Conservation (phyloP, 176 grass and related monocot genomes). For the Eragrostis curvula region DNA sequence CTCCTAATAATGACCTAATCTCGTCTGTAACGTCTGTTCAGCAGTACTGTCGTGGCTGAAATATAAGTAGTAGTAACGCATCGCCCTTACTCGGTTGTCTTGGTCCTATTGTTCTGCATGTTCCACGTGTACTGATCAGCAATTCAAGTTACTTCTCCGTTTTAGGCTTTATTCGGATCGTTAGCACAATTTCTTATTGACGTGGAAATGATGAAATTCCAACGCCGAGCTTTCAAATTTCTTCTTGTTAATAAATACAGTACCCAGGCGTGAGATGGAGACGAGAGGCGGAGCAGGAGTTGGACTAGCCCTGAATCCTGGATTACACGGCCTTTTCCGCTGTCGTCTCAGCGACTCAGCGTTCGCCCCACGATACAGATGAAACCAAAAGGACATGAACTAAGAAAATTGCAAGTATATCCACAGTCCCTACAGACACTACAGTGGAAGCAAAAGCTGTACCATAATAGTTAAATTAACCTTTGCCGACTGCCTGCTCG, state of each 20-base stretch:
- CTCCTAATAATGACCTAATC: neutral
- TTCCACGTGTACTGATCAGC: neutral
- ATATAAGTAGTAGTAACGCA: neutral
- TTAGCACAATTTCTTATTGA: neutral
- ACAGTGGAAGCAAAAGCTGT: conserved; percentile 12
- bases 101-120: neutral
- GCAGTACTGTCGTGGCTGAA: neutral
- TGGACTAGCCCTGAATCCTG: neutral
- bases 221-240: neutral
- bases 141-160: neutral
- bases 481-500: neutral
- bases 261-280: neutral
- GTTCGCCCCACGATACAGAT: neutral
- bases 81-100: neutral
- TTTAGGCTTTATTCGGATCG: neutral
- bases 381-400: neutral
- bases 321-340: neutral
- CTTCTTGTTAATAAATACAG: neutral
- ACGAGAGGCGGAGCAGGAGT: neutral
- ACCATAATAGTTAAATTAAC: neutral
- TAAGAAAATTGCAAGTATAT: neutral
- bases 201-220: neutral
- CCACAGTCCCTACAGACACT: neutral
- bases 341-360: neutral
- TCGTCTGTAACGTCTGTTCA: neutral